A percentile compares a stretch with the other conserved stretches of the same genome.
Conservation (phyloP, 1,284 basidiomycete genomes). For the Ustilago xerochloae region DNA sequence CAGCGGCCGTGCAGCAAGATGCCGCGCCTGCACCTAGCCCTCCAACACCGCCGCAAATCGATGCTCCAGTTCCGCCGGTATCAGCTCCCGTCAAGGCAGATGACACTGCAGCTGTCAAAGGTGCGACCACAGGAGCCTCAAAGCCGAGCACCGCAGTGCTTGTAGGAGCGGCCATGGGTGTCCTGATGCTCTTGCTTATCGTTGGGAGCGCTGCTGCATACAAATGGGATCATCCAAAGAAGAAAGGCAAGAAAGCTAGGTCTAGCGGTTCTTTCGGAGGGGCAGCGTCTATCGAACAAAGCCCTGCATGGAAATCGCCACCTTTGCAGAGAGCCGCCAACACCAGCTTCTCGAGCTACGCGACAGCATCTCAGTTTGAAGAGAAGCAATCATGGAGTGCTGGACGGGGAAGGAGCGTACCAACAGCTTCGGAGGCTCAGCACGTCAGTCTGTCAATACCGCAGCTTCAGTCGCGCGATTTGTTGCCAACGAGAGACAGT, state of each 20-base stretch:
- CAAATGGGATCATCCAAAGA: slow-evolving; percentile 9
- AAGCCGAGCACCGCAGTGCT: slow-evolving; percentile 7
- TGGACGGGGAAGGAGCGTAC: not conserved
- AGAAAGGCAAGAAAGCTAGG: not conserved
- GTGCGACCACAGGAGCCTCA: not conserved
- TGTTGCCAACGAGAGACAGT: not conserved
- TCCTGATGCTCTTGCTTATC: slow-evolving; percentile 6
- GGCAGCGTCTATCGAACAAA: not conserved
- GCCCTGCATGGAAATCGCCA: not conserved
- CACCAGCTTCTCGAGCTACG: not conserved
- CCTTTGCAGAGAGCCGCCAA: not conserved
- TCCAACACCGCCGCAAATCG: not conserved
- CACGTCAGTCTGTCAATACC: not conserved
- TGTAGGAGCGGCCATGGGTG: slow-evolving; percentile 5
- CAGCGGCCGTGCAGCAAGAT: not conserved
- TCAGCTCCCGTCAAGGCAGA: not conserved
- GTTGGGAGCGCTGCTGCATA: not conserved
- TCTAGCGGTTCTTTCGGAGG: not conserved
- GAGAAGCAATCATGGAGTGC: not conserved
- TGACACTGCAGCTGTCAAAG: too few relatives aligned
- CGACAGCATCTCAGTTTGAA: not conserved
- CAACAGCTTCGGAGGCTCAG: not conserved
- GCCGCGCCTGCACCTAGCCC: not conserved
- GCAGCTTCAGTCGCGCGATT: not conserved
- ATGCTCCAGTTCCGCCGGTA: too few relatives aligned